Base-by-base conservation (phyloP, 2,329 filamentous ascomycete genomes). In the Neonectria punicea region DNA sequence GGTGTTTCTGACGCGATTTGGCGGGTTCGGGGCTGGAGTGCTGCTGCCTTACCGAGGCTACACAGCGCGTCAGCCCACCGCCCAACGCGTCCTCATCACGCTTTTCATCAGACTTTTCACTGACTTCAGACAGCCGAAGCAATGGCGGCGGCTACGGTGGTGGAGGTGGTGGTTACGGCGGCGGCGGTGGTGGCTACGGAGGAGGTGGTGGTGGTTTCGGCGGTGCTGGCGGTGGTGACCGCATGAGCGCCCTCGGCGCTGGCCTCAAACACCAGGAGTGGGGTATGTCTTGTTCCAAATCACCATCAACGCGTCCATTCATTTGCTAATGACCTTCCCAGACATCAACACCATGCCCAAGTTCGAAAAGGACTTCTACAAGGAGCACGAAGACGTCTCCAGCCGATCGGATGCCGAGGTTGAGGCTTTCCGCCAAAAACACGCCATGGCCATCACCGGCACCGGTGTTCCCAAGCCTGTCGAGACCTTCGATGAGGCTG, bases 331-430 rank as follows among this genome's bases (percentile, higher is more conserved):
- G 6, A 18, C 32, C 18, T 22, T 7, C 41, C 20, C 71, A 96
- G 96, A 99, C 79, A 75, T 96, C 58, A 85, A 80, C 76, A 80
- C 90, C 7, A 78, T 99, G 50, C 95, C 96, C 74, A 98, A 98
- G 82, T 99, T 99, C 83, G 96, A 99, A 80, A 99, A 99, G 84
- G 94, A 93, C 9, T 99, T 99, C 85, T 99, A 99, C 89, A 97
- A 98, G 85, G 96, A 98, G 83, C 90, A 96, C 78, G 87, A 91
- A 34, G 89, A 89, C 65, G 95, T 99, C 66, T 82, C 89, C 67
- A 85, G 81, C 75, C 93, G 96, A 76, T 90, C 93, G 13, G 80
- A 88, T 46, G 88, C 88, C 61, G 95, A 98, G 68, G 92, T 99
- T 63, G 92, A 94, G 30, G 92, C 90, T 61, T 99, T 97, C 86